Evolutionary conservation across 805 yeast species (phyloP), one percentile per base, ranked within the genome.

Genomic region (Sugiyamaella lignohabitans): DNA sequence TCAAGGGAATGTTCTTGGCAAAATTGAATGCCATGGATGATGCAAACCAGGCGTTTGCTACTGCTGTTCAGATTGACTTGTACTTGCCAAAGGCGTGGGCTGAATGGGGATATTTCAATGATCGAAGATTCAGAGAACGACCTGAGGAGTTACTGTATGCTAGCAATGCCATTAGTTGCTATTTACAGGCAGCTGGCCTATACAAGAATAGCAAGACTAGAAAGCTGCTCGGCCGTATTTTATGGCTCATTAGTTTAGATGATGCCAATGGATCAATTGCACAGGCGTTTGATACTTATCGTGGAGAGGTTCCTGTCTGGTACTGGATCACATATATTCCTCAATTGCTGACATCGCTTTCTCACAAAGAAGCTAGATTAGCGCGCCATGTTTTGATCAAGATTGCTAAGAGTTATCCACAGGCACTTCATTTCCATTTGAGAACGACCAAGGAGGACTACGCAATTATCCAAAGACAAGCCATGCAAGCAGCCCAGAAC

Each of bases 61-160:
- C 97, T 2, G 96, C 98, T 1, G 97, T 93, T 17, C 98, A 93
- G 64, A 81, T 93, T 48, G 98, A 94, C 60, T 75, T 91, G 56
- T 87, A 89, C 58, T 67, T 93, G 40, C 96, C 98, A 1, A 91
- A 93, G 63, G 98, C 98, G 0, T 93, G 99, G 99, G 98, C 97
- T 2, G 97, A 94, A 63, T 93, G 99, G 99, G 99, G 98, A 51
- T 80, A 82, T 62, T 93, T 87, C 69, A 89, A 89, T 61, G 98
- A 93, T 57, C 78, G 82, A 23, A 73, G 96, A 37, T 81, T 87
- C 63, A 84, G 86, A 54, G 95, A 87, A 54, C 82, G 82, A 50
- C 91, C 89, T 1, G 78, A 71, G 42, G 94, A 87, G 57, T 80
- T 84, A 67, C 77, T 79, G 19, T 82, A 79, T 65, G 98, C 98